phyloP scores from a whole-genome alignment of 2,329 filamentous ascomycete genomes.

The Alternaria tenuissima region DNA sequence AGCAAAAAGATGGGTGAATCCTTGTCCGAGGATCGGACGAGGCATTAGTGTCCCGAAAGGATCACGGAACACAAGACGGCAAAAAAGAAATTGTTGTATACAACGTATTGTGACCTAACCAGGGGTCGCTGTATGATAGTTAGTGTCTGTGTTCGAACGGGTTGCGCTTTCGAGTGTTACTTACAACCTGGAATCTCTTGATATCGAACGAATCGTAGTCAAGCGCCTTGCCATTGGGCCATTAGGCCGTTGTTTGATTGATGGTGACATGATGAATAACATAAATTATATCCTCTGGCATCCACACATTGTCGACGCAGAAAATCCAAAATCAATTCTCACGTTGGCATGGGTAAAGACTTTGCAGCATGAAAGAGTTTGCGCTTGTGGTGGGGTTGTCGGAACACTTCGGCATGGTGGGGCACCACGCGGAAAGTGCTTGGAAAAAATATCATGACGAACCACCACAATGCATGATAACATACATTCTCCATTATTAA shows the following conservation, averaged over 20 bases:
- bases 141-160: constrained; percentile 21
- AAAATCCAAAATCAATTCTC: no score
- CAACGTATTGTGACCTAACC: constrained; percentile 28
- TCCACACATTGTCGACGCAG: no score
- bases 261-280: neutral
- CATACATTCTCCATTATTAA: neutral
- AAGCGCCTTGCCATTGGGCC: constrained; percentile 66
- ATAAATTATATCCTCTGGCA: fast-evolving
- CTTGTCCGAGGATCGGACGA: neutral
- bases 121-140: constrained; percentile 26
- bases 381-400: constrained; percentile 10
- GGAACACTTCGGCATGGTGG: constrained; percentile 12
- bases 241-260: constrained; percentile 35
- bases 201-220: constrained; percentile 57
- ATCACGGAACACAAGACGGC: neutral
- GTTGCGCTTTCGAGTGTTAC: neutral
- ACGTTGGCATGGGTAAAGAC: neutral
- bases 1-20: neutral
- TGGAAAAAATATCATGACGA: no score
- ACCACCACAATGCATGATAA: neutral
- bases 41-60: neutral
- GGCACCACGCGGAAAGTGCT: neutral
- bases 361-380: constrained; percentile 14
- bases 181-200: constrained; percentile 44
- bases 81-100: constrained; percentile 5